phyloP scores from a whole-genome alignment of 192 early-diverging fungal genomes.

The Ambispora gerdemannii region DNA sequence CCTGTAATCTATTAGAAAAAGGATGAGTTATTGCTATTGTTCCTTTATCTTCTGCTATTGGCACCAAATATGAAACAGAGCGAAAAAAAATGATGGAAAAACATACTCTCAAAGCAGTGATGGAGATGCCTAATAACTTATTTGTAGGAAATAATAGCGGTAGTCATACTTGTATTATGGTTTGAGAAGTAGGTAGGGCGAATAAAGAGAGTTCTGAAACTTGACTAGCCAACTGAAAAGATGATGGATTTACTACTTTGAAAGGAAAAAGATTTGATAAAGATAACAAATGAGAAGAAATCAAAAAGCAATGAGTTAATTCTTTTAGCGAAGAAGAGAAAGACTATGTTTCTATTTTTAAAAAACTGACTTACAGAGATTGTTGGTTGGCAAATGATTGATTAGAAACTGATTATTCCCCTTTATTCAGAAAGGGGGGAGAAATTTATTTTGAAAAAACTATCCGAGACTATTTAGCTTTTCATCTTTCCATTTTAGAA shows the following conservation, averaged over 20 bases:
- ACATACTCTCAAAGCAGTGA: background rate
- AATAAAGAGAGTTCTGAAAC: background rate
- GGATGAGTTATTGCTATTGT: background rate
- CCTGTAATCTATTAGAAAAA: background rate
- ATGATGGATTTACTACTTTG: background rate
- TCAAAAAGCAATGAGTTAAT: too few species aligned
- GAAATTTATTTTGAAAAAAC: constrained; percentile 6
- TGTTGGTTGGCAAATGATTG: background rate
- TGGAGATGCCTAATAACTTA: background rate
- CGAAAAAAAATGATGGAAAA: background rate
- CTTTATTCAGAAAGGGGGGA: too few species aligned
- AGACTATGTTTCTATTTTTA: too few species aligned
- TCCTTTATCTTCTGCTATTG: background rate
- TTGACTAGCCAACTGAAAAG: background rate
- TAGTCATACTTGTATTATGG: background rate
- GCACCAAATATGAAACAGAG: background rate
- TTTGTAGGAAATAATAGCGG: background rate
- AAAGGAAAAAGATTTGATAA: constrained; percentile 5
- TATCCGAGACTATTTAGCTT: constrained; percentile 1
- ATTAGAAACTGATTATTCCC: background rate
- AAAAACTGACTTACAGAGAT: too few species aligned
- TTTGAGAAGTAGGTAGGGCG: background rate
- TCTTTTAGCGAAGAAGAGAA: too few species aligned
- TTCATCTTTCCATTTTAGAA: background rate
- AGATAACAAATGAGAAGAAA: too few species aligned